Percentiles rank a stretch among this genome's conserved stretches.
These are phyloP conservation scores for Pestalotiopsis sp. DNA, from an alignment of 2,329 filamentous ascomycete species.

Conservation along the genomic window DNA sequence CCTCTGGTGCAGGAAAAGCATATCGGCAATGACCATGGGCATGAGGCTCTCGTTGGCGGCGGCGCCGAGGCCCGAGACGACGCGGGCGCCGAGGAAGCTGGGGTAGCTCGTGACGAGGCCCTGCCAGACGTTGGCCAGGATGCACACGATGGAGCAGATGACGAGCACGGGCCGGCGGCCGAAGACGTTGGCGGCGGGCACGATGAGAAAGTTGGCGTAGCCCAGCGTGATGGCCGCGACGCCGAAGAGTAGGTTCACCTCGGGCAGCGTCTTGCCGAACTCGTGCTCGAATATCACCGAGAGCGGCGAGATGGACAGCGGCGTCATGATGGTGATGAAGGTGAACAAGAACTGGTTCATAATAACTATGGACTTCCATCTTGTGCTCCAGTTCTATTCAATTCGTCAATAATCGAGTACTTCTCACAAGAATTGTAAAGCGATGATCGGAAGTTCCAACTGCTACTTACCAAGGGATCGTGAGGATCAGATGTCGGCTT, in stretches of 20 bases:
- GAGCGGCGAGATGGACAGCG: conserved; percentile 37
- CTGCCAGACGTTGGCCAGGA: conserved; percentile 34
- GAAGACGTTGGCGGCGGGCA: conserved; percentile 32
- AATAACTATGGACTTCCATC: conserved; percentile 34
- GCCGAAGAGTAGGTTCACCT: conserved; percentile 37
- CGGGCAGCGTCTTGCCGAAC: conserved; percentile 33
- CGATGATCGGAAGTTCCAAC: not conserved
- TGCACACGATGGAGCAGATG: conserved; percentile 31
- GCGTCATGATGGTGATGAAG: conserved; percentile 36
- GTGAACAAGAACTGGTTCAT: conserved; percentile 36
- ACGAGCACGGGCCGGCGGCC: conserved; percentile 35
- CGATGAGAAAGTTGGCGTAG: conserved; percentile 36
- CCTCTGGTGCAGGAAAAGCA: conserved; percentile 32
- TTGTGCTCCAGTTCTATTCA: conserved; percentile 32
- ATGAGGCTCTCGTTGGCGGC: conserved; percentile 36
- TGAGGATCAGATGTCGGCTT: conserved; percentile 24
- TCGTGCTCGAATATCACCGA: conserved; percentile 36
- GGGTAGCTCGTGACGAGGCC: conserved; percentile 30
- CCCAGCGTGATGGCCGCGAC: conserved; percentile 34
- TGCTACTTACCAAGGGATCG: conserved; percentile 24
- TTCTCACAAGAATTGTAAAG: not conserved
- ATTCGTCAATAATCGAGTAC: not conserved
- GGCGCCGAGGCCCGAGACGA: conserved; percentile 33
- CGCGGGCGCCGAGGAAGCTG: conserved; percentile 33
- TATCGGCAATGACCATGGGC: conserved; percentile 35